Percentiles rank a stretch among this genome's conserved stretches.
These are phyloP conservation scores for Thelonectria blattea DNA, from an alignment of 2,329 filamentous ascomycete genomes.

Conservation along the genomic window DNA sequence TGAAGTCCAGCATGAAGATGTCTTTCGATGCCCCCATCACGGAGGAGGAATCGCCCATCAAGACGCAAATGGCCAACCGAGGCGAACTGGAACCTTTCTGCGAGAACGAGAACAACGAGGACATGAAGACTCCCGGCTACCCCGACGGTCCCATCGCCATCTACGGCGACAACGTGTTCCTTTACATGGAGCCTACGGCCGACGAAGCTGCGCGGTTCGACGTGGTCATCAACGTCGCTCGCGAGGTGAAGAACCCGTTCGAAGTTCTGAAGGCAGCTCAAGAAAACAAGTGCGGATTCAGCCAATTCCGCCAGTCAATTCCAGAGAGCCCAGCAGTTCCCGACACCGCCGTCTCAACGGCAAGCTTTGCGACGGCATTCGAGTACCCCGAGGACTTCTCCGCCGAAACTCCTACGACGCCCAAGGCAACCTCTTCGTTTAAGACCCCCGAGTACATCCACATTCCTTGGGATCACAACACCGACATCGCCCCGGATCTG, in stretches of 20 bases:
- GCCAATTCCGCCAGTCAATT: conserved; percentile 38
- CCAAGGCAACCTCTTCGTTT: conserved; percentile 54
- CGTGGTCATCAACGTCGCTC: conserved; percentile 83
- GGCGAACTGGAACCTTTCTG: conserved; percentile 62
- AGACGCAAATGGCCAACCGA: conserved; percentile 66
- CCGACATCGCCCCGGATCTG: conserved; percentile 80
- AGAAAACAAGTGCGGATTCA: conserved; percentile 39
- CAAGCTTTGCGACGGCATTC: conserved; percentile 66
- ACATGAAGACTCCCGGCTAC: conserved; percentile 82
- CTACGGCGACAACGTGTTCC: conserved; percentile 76
- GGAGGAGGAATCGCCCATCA: conserved; percentile 65
- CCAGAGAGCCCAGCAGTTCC: conserved; percentile 49
- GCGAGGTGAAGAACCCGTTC: conserved; percentile 82
- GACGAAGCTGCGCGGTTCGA: conserved; percentile 81
- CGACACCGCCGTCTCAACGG: conserved; percentile 63
- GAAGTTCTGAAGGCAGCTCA: conserved; percentile 40
- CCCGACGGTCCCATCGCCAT: conserved; percentile 83
- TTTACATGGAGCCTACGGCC: conserved; percentile 80
- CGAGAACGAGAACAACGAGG: conserved; percentile 75
- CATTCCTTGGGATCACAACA: conserved; percentile 88
- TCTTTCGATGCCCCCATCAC: conserved; percentile 53
- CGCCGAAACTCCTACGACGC: conserved; percentile 58
- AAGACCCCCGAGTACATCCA: conserved; percentile 82
- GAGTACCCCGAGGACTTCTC: conserved; percentile 56
- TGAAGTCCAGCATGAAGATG: conserved; percentile 48